Conservation (phyloP, 2,329 filamentous ascomycete genomes). For the Rutstroemia sp. region DNA sequence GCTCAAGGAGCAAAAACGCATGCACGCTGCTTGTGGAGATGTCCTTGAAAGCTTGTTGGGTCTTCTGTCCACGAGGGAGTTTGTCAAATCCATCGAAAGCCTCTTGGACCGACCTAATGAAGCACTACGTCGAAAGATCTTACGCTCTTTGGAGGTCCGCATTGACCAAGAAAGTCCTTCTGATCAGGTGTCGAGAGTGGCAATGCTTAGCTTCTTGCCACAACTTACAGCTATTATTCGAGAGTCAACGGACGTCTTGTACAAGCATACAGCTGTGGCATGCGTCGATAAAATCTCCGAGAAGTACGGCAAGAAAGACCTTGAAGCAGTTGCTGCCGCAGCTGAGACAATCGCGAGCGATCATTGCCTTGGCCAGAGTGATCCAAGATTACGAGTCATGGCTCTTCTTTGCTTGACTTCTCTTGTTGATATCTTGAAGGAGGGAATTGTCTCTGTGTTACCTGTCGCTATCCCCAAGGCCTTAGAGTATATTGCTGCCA, state of each 20-base stretch:
- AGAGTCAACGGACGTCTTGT: conserved; percentile 61
- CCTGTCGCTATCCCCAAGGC: conserved; percentile 67
- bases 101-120: conserved; percentile 71
- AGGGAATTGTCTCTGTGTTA: conserved; percentile 77
- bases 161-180: conserved; percentile 66
- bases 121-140: conserved; percentile 69
- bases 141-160: conserved; percentile 72
- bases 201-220: conserved; percentile 71
- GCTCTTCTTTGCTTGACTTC: conserved; percentile 86
- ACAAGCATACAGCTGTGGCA: conserved; percentile 78
- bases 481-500: conserved; percentile 62
- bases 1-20: conserved; percentile 46
- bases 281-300: conserved; percentile 92
- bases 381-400: conserved; percentile 69
- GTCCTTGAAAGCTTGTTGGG: conserved; percentile 75
- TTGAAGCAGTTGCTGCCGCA: conserved; percentile 65
- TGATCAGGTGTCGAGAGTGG: conserved; percentile 59
- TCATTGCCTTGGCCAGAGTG: conserved; percentile 66
- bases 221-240: conserved; percentile 71
- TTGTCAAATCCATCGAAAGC: conserved; percentile 79
- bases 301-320: conserved; percentile 90
- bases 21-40: conserved; percentile 56
- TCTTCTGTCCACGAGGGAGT: conserved; percentile 77
- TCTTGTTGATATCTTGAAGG: conserved; percentile 78
- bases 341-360: conserved; percentile 70